Conservation (phyloP, 2,329 filamentous ascomycete genomes). For the Hypoxylon sp. region DNA sequence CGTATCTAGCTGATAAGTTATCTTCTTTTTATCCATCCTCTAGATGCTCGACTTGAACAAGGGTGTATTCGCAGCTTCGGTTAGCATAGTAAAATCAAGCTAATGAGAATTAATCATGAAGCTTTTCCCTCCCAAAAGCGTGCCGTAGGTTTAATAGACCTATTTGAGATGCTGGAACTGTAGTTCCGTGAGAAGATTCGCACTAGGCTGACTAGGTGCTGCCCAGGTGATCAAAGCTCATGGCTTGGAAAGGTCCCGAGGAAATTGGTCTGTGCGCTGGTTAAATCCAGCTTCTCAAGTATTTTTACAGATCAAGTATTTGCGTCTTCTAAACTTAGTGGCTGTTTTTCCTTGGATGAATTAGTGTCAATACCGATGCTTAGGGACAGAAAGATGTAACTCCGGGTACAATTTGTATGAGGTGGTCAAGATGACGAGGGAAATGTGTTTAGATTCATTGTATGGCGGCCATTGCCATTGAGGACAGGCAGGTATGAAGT, state of each 20-base stretch:
- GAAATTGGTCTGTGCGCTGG: background rate
- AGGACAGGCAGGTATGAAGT: no score
- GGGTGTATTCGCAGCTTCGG: no score
- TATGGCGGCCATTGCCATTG: no score
- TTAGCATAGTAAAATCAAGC: background rate
- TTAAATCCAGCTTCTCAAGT: background rate
- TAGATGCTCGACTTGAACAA: background rate
- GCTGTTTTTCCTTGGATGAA: background rate
- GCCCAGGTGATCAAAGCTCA: background rate
- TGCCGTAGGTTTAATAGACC: background rate
- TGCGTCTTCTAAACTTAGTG: background rate
- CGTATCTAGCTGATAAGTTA: conserved; percentile 74
- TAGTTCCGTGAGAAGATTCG: background rate
- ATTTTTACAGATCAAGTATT: no score
- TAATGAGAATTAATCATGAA: background rate
- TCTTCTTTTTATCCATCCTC: conserved; percentile 66
- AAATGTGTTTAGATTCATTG: no score
- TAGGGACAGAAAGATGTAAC: background rate
- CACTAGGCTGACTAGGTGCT: no score
- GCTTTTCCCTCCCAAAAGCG: background rate
- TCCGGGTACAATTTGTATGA: no score
- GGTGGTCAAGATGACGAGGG: no score
- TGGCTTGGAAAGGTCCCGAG: background rate
- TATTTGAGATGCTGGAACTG: background rate
- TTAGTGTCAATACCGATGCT: background rate